Evolutionary conservation across 371 early-diverging fungal genomes (phyloP).

Genomic region (Rhizopus delemar): DNA sequence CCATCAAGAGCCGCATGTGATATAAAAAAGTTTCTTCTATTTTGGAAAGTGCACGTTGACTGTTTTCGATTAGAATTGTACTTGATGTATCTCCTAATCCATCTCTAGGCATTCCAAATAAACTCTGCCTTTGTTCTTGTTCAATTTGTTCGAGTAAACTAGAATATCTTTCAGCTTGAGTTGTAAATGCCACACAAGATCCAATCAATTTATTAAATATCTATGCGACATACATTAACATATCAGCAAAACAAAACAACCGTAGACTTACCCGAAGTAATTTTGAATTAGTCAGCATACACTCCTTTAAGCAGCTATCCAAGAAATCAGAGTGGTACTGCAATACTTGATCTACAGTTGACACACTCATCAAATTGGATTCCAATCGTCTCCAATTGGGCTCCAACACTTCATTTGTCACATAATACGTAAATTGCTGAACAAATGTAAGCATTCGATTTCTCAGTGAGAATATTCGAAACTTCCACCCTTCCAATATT

Average conservation of each 20-base stretch:
- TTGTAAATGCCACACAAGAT: slow-evolving; percentile 67
- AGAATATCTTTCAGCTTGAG: slow-evolving; percentile 50
- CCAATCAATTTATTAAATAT: slow-evolving; percentile 69
- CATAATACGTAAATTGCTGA: slow-evolving; percentile 86
- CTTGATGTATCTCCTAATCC: slow-evolving; percentile 24
- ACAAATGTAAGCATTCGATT: slow-evolving; percentile 82
- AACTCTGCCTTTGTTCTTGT: slow-evolving; percentile 42
- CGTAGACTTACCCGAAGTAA: slow-evolving; percentile 65
- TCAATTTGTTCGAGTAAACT: slow-evolving; percentile 47
- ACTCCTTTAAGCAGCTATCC: slow-evolving; percentile 86
- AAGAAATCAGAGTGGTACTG: slow-evolving; percentile 80
- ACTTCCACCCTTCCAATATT: slow-evolving; percentile 59
- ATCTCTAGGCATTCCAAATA: slow-evolving; percentile 42
- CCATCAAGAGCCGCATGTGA: slow-evolving; percentile 72
- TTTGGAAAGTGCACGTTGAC: slow-evolving; percentile 43
- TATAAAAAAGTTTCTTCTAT: slow-evolving; percentile 67
- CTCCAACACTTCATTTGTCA: slow-evolving; percentile 86
- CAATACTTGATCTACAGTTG: slow-evolving; percentile 87
- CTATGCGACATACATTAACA: slow-evolving; percentile 37
- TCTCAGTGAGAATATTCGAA: slow-evolving; percentile 68
- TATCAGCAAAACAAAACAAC: background rate
- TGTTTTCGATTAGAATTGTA: slow-evolving; percentile 27
- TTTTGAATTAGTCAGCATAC: slow-evolving; percentile 83
- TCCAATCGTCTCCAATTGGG: slow-evolving; percentile 81
- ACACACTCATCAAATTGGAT: slow-evolving; percentile 54